Conservation (phyloP, 805 yeast genomes). For the Sugiyamaella valdiviana region DNA sequence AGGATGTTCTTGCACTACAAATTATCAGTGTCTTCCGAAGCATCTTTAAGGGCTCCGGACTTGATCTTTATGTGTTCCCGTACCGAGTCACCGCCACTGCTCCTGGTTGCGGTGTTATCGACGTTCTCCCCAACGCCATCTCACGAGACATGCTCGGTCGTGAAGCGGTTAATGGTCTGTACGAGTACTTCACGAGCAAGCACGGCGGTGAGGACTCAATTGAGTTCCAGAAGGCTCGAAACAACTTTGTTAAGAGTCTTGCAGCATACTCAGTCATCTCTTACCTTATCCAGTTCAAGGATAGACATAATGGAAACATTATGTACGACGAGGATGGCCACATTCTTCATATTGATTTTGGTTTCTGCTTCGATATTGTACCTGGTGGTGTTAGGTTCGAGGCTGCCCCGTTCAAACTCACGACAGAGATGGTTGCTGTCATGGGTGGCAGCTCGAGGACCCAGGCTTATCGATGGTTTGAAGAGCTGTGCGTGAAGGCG, state of each 20-base stretch:
- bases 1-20: slow-evolving; percentile 91
- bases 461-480: slow-evolving; percentile 88
- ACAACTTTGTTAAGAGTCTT: slow-evolving; percentile 84
- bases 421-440: slow-evolving; percentile 92
- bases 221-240: slow-evolving; percentile 85
- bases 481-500: slow-evolving; percentile 90
- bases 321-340: slow-evolving; percentile 97
- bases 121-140: slow-evolving; percentile 89
- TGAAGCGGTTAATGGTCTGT: slow-evolving; percentile 95
- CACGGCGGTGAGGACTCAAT: slow-evolving; percentile 92
- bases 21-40: slow-evolving; percentile 85
- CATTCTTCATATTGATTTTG: slow-evolving; percentile 93
- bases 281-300: slow-evolving; percentile 85
- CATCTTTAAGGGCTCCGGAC: slow-evolving; percentile 81
- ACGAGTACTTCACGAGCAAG: slow-evolving; percentile 84
- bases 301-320: slow-evolving; percentile 94
- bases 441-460: slow-evolving; percentile 87
- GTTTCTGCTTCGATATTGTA: slow-evolving; percentile 96
- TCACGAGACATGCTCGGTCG: slow-evolving; percentile 98
- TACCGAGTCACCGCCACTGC: slow-evolving; percentile 96
- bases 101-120: slow-evolving; percentile 99
- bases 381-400: slow-evolving; percentile 99
- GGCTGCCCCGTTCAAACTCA: slow-evolving; percentile 95
- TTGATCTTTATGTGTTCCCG: slow-evolving; percentile 89
- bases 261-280: slow-evolving; percentile 92